A percentile compares a stretch with the other conserved stretches of the same genome.
These are phyloP conservation scores for Stromatinia cepivora DNA, from an alignment of 2,329 filamentous ascomycete genomes.

Conservation along the genomic window DNA sequence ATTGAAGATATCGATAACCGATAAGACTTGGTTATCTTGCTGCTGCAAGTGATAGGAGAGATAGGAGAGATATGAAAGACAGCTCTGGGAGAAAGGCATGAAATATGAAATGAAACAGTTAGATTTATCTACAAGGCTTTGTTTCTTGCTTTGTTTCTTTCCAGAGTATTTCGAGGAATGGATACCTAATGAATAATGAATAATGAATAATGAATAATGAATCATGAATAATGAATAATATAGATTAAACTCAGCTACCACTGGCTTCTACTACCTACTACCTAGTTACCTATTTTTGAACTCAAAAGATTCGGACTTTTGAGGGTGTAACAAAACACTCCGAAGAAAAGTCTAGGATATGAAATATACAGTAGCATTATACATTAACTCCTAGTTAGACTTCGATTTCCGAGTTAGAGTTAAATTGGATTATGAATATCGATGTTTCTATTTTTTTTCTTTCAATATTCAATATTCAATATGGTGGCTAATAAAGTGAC, in stretches of 20 bases:
- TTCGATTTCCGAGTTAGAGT: neutral
- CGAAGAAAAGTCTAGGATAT: too few species aligned
- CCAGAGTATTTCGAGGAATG: too few species aligned
- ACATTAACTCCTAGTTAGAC: neutral
- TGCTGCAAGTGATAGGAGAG: neutral
- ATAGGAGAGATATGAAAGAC: neutral
- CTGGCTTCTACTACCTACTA: neutral
- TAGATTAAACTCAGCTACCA: neutral
- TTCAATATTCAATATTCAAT: neutral
- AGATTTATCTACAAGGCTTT: neutral
- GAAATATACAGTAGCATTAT: neutral
- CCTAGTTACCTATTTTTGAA: too few species aligned
- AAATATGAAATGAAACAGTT: neutral
- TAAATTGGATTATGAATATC: neutral
- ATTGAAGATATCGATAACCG: constrained; percentile 17
- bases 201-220: neutral
- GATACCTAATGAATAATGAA: neutral
- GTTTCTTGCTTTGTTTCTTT: neutral
- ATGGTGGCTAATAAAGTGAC: neutral
- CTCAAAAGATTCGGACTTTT: too few species aligned
- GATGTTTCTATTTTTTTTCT: neutral
- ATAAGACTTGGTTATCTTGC: constrained; percentile 8
- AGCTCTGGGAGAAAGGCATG: too few species aligned
- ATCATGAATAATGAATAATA: neutral
- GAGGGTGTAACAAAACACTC: too few species aligned